Evolutionary conservation across 2,329 filamentous ascomycete species (phyloP).

Genomic region (Aotearoamyces nothofagi): DNA sequence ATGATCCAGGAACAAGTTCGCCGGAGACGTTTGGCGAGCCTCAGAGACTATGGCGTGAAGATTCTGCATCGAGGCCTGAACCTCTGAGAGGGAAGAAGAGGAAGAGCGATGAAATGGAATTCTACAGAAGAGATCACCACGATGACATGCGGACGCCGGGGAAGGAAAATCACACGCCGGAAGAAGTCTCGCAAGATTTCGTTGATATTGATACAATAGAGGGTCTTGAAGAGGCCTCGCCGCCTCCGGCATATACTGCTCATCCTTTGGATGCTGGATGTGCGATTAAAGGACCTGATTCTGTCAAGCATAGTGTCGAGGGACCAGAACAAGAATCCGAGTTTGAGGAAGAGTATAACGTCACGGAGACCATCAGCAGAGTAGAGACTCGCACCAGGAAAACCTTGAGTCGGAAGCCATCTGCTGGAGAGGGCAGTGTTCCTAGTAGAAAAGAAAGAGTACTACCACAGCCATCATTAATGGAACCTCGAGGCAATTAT

Average conservation of each 20-base stretch:
- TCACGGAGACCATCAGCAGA: conserved; percentile 14
- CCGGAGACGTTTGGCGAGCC: conserved; percentile 11
- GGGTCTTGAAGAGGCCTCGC: conserved; percentile 1
- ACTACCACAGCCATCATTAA: no score
- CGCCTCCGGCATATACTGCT: conserved; percentile 1
- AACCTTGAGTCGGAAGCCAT: conserved; percentile 12
- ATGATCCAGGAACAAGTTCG: conserved; percentile 12
- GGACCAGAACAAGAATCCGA: background rate
- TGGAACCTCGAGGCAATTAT: no score
- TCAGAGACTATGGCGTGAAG: conserved; percentile 13
- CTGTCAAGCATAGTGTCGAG: conserved; percentile 1
- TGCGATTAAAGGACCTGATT: background rate
- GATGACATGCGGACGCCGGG: conserved; percentile 1
- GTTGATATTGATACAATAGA: conserved; percentile 17
- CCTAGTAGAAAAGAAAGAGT: no score
- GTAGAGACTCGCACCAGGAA: conserved; percentile 13
- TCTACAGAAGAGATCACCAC: conserved; percentile 6
- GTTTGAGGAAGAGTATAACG: conserved; percentile 5
- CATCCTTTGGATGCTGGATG: background rate
- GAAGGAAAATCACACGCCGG: conserved; percentile 1
- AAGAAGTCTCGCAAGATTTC: conserved; percentile 11
- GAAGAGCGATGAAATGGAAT: conserved; percentile 18
- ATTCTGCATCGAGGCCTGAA: conserved; percentile 14
- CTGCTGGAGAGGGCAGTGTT: conserved; percentile 4
- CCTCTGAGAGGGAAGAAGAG: conserved; percentile 17